Evolutionary conservation across 2,329 filamentous ascomycete genomes (phyloP).

Genomic region (Ophiosphaerella narmari): DNA sequence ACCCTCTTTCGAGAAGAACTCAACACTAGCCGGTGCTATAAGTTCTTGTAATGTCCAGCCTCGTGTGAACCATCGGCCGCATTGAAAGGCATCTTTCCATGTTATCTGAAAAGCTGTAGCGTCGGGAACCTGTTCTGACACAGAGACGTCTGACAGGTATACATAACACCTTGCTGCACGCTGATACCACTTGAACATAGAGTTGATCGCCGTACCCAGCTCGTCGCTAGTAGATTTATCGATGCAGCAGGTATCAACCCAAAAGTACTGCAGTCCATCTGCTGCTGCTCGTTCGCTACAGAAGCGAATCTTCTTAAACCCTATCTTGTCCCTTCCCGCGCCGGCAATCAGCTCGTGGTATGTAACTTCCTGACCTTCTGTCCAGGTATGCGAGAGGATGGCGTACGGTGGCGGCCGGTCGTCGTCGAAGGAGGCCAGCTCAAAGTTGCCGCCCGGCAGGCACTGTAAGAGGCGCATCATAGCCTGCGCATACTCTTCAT

Average conservation of each 20-base stretch:
- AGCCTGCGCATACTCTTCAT: background rate
- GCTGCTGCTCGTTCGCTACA: slow-evolving; percentile 10
- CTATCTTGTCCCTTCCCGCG: slow-evolving; percentile 4
- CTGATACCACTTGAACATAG: too few relatives aligned
- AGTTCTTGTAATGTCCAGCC: too few relatives aligned
- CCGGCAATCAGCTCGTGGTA: slow-evolving; percentile 3
- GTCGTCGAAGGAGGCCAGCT: slow-evolving; percentile 9
- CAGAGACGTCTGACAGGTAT: too few relatives aligned
- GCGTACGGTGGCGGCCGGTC: background rate
- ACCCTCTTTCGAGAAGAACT: too few relatives aligned
- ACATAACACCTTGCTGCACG: too few relatives aligned
- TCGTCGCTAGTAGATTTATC: too few relatives aligned
- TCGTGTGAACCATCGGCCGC: too few relatives aligned
- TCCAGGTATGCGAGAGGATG: slow-evolving; percentile 10
- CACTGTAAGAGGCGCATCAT: slow-evolving; percentile 7
- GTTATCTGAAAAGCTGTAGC: too few relatives aligned
- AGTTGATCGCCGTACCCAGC: too few relatives aligned
- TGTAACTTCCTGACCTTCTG: slow-evolving; percentile 6
- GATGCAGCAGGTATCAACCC: background rate
- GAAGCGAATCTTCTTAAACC: slow-evolving; percentile 5
- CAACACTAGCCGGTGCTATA: too few relatives aligned
- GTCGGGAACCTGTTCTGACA: too few relatives aligned
- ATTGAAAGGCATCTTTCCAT: too few relatives aligned
- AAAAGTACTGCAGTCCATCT: slow-evolving; percentile 4
- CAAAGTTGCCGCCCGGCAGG: slow-evolving; percentile 1